Conservation (phyloP, 495 filamentous ascomycete species). For the Chlorociboria aeruginascens region DNA sequence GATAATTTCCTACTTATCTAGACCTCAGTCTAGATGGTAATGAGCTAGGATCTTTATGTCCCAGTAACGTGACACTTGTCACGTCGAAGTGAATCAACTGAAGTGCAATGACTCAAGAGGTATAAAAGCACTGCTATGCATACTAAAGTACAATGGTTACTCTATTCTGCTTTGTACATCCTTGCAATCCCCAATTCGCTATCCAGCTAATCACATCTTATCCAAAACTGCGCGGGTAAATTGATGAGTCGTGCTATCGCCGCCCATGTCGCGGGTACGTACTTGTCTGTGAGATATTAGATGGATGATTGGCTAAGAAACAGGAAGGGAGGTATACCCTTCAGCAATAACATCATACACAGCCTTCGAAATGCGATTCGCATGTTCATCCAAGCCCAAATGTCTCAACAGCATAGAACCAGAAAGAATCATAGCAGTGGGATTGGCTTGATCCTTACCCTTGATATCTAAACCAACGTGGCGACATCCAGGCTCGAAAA, state of each 20-base stretch:
- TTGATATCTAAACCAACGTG: conserved; percentile 99
- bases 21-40: no score
- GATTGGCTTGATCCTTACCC: conserved; percentile 98
- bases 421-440: conserved; percentile 86
- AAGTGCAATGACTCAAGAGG: neutral
- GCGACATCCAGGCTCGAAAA: conserved; percentile 97
- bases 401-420: conserved; percentile 95
- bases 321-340: conserved; percentile 48
- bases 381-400: conserved; percentile 91
- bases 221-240: conserved; percentile 88
- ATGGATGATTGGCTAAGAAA: neutral
- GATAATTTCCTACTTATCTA: no score
- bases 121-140: conserved; percentile 7
- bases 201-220: conserved; percentile 64
- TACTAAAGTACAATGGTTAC: conserved; percentile 15
- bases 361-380: conserved; percentile 93
- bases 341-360: conserved; percentile 93
- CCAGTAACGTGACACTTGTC: neutral
- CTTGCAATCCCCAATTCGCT: neutral
- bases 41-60: neutral
- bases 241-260: conserved; percentile 75
- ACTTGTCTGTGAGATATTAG: conserved; percentile 44
- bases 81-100: neutral
- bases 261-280: conserved; percentile 92
- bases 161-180: conserved; percentile 14